Base-by-base conservation (phyloP, 306 rosid genomes). In the Cucumis melo region DNA sequence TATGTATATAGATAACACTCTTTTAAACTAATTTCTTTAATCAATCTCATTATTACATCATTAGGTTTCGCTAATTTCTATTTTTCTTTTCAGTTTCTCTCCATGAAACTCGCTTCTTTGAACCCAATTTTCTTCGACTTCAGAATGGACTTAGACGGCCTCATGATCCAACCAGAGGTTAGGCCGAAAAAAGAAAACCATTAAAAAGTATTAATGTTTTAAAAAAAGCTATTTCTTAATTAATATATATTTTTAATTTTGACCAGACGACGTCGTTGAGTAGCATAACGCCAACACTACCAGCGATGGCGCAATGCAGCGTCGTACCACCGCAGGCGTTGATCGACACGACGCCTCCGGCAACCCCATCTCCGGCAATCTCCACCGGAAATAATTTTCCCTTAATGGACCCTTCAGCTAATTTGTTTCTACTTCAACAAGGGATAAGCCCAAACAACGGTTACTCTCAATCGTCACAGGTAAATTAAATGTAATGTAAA, bases 31-130 rank as follows among this genome's bases (percentile, higher is more conserved):
- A 51, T 51, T 14, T 61, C 29, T 65, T 20, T 21, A 55, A 23
- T 64, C 19, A 56, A 6, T 68, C 6, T 70, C 36, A 20, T 12
- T 11, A 44, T 17, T 67, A 8, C 20, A 34, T 60, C 36, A 32
- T 32, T 12, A 23, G 24, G 5, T 24, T 59, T 1, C 17, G 4
- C 11, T 54, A 3, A 46, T 6, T 16, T 15, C n/a, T 15, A 17
- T 59, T 32, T 14, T 81, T 32, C 68, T 74, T 7, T 84, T 73
- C 93, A 94, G 98, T 88, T 91, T 84, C 89, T 94, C 80, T 94
- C 98, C 53, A 84, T 90, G 97, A 94, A 90, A 79, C 95, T 94
- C 82, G 89, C 96, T 63, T 88, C 97, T 5, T 74, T 89, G 82
- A 88, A 83, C 82, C 94, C 96, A 77, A 78, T 87, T 78, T 79